Evolutionary conservation across 352 stramenopile genomes (phyloP), one percentile per base, ranked within the genome.

Genomic region (Globisporangium nodosum): DNA sequence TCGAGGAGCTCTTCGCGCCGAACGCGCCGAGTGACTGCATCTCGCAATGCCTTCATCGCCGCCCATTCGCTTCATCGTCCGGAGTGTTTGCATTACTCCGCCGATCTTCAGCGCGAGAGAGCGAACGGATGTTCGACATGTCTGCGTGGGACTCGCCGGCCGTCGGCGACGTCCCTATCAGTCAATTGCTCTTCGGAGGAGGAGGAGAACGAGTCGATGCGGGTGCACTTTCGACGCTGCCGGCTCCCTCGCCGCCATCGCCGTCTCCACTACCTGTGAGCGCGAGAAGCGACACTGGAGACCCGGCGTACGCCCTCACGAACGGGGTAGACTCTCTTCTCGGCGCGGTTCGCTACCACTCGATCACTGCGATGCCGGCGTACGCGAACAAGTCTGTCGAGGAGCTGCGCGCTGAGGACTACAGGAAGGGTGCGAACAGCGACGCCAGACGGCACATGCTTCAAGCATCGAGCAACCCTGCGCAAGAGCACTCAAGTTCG

Each of bases 321-420:
- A 9, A 33, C 15, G 31, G 13, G 37, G 13, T 8, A 11, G 20
- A 49, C n/a, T 20, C 40, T 7, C 5, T 47, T 11, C 12, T 49
- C 0, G 20, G n/a, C 7, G 21, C 21, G 16, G 16, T 30, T 9
- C 33, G 24, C 12, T 57, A 37, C 37, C 37, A 30, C 1, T n/a
- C 52, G 37, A 57, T 57, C 52, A 49, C 20, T 5, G 52, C 37
- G 21, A 57, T 57, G 52, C 52, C 37, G 16, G 52, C 40, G 21
- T 57, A 57, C 21, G 52, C 52, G 37, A 20, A 18, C 3, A 57
- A 49, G 31, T 57, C 52, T 20, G 16, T 37, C 37, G 52, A 57
- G 24, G 52, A 57, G 42, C 33, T 33, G 39, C 52, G 39, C 24
- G 13, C 13, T 16, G 52, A 57, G 20, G 52, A 57, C 52, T 57